phyloP scores from a whole-genome alignment of 495 filamentous ascomycete genomes.

The Penicillium atrosanguineum region DNA sequence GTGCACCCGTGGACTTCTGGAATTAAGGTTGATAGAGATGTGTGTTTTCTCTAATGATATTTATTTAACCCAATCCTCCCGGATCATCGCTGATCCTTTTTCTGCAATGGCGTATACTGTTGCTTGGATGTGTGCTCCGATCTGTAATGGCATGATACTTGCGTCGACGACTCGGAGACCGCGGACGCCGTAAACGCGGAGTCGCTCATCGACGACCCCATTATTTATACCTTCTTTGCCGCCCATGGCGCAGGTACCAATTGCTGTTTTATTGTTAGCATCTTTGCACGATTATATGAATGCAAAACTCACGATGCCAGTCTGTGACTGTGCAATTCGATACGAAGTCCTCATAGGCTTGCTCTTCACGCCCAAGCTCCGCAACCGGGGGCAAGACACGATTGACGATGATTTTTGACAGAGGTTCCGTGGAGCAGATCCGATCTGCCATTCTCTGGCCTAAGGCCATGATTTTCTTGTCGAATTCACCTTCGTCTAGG shows the following conservation, averaged over 20 bases:
- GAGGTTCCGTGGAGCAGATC: constrained; percentile 40
- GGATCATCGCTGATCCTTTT: constrained; percentile 50
- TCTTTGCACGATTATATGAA: background rate
- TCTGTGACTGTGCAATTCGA: constrained; percentile 35
- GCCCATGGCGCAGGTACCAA: constrained; percentile 56
- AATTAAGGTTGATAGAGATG: background rate
- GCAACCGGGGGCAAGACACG: constrained; percentile 38
- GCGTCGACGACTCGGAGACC: constrained; percentile 55
- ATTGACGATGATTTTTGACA: constrained; percentile 35
- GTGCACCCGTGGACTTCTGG: background rate
- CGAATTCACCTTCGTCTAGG: constrained; percentile 31
- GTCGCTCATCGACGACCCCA: constrained; percentile 47
- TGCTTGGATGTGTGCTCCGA: constrained; percentile 51
- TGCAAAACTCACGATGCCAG: constrained; percentile 34
- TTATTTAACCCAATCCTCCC: constrained; percentile 21
- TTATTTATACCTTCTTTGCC: constrained; percentile 21
- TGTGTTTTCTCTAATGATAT: constrained; percentile 29
- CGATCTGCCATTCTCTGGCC: constrained; percentile 41
- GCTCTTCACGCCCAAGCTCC: constrained; percentile 15
- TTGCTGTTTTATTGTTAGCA: constrained; percentile 7
- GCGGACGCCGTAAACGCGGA: constrained; percentile 48
- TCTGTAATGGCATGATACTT: constrained; percentile 50
- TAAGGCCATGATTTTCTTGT: constrained; percentile 40
- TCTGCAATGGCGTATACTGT: constrained; percentile 55
- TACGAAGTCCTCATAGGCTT: constrained; percentile 35